These are phyloP conservation scores for Oryza meridionalis DNA, from an alignment of 176 grass and related monocot genomes.

Conservation along the genomic window DNA sequence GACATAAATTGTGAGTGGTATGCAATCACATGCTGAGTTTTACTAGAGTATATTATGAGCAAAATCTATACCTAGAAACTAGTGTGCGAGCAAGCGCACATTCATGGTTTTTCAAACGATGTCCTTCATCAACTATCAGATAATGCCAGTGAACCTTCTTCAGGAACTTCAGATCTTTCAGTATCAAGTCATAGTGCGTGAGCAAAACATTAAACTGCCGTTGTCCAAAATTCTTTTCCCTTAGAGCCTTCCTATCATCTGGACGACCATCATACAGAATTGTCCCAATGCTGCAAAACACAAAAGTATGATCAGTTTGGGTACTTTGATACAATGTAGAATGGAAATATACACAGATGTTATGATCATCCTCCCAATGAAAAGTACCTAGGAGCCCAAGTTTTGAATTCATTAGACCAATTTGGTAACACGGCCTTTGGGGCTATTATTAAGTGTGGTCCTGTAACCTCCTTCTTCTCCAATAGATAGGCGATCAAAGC, in stretches of 20 bases:
- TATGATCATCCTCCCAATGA: conserved; percentile 5
- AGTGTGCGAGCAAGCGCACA: conserved; percentile 92
- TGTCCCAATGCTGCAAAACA: conserved; percentile 74
- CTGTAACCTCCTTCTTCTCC: conserved; percentile 91
- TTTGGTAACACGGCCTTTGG: conserved; percentile 98
- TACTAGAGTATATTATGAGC: conserved; percentile 16
- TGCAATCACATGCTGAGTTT: conserved; percentile 1
- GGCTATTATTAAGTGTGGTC: conserved; percentile 95
- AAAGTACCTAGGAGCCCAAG: conserved; percentile 96
- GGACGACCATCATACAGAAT: conserved; percentile 97
- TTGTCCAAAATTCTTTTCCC: conserved; percentile 77
- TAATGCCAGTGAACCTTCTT: conserved; percentile 98
- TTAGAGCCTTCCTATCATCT: conserved; percentile 87
- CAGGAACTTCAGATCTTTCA: conserved; percentile 98
- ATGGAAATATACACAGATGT: conserved; percentile 38
- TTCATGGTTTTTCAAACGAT: conserved; percentile 99
- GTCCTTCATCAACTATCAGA: conserved; percentile 98
- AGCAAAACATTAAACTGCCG: conserved; percentile 91
- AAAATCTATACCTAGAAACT: conserved; percentile 80
- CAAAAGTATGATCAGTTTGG: conserved; percentile 34
- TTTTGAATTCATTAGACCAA: conserved; percentile 94
- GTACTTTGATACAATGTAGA: conserved; percentile 31
- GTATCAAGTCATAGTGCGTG: conserved; percentile 98
- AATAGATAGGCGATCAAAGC: conserved; percentile 86
- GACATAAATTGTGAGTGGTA: background rate